Evolutionary conservation across 371 early-diverging fungal genomes (phyloP), one percentile per base, ranked within the genome.

Genomic region (Saksenaea vasiformis): DNA sequence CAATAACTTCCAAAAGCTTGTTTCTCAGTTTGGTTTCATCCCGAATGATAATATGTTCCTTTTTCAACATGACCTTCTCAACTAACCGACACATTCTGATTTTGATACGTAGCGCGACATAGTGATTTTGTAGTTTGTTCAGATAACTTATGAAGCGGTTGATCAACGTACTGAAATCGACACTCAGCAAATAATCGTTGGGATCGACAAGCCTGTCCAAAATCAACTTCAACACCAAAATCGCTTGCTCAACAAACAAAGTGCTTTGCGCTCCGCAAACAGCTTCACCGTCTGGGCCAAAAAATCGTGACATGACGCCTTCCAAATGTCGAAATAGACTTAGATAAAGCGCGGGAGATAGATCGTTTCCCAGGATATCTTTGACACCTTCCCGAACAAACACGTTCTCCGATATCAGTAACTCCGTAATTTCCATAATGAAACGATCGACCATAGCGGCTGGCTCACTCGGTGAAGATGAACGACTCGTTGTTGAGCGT

Each of bases 371-470:
- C 27, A 95, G 78, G 1, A 91, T 87, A 58, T 95, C 94, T 63
- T 91, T 92, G 31, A 90, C 92, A n/a, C 83, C 86, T 77, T 96
- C 95, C n/a, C 95, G 85, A 36, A 94, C 83, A 62, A 90, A 80
- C 7, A 88, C 87, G 58, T 91, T 90, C 56, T 95, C 95, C 3
- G 87, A 90, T 1, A 91, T 87, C 51, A 95, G 71, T 44, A 95
- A 81, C 54, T 91, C 90, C 4, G 94, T 84, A 74, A 95, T 85
- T 64, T 95, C 94, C 36, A 76, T 70, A 59, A 94, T 81, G 67
- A 93, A 96, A 36, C 83, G 84, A 63, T 93, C 91, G 7, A 91
- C 85, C 70, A 89, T 85, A n/a, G 44, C 54, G 0, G 36, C 36
- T 0, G 68, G 58, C 15, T 59, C 58, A 5, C 11, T 63, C 38